A percentile compares a stretch with the other conserved stretches of the same genome.
Conservation (phyloP, 2,329 filamentous ascomycete genomes). For the Aplosporella prunicola region DNA sequence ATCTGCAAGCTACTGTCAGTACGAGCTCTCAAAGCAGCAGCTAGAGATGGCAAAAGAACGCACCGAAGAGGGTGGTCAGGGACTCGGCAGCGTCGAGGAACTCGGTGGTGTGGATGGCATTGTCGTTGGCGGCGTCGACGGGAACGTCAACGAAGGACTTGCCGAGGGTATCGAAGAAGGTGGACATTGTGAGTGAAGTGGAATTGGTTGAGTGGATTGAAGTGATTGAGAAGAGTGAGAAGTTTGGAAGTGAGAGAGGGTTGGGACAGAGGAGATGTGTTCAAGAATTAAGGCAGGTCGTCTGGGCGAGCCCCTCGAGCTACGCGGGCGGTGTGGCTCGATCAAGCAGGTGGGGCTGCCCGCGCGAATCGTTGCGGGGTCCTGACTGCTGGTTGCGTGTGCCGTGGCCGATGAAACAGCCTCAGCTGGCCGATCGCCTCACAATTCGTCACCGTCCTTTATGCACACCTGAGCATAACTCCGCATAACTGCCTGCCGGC, state of each 20-base stretch:
- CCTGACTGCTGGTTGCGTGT: no score
- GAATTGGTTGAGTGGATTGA: not conserved
- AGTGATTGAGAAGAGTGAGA: not conserved
- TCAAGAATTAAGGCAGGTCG: not conserved
- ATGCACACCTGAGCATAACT: no score
- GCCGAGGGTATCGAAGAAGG: conserved; percentile 79
- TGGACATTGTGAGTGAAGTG: not conserved
- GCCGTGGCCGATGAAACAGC: no score
- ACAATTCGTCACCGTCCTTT: no score
- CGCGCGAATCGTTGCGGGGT: no score
- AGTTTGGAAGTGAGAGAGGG: no score
- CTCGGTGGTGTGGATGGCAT: conserved; percentile 65
- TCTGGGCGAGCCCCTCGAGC: conserved; percentile 5
- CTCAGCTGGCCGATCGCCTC: no score
- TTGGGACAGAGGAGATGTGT: conserved; percentile 7
- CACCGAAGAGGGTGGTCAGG: conserved; percentile 79
- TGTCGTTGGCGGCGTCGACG: conserved; percentile 63
- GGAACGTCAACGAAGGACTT: conserved; percentile 77
- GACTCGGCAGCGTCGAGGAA: conserved; percentile 90
- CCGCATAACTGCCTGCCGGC: no score
- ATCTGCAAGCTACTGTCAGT: conserved; percentile 32
- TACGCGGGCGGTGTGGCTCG: conserved; percentile 4
- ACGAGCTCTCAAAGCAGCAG: no score
- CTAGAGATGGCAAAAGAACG: conserved; percentile 11
- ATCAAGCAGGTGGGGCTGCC: no score